Base-by-base conservation (phyloP, 768 basidiomycete species). In the Tylopilus sp. region DNA sequence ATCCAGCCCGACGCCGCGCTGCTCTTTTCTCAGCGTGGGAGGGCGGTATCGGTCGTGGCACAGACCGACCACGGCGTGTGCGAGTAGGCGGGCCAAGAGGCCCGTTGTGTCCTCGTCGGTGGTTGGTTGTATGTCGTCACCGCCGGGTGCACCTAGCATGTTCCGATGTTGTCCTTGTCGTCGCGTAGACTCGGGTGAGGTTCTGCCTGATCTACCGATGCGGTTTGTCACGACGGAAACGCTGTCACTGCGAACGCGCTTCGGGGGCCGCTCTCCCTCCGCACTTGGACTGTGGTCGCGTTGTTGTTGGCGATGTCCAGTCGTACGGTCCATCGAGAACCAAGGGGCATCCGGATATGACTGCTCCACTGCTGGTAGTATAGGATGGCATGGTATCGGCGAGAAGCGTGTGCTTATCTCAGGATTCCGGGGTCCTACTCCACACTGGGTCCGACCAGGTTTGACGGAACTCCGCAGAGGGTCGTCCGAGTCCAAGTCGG, bases 251-350 rank as follows among this genome's bases (percentile, higher is more conserved):
- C 64, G 62, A 42, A 48, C 23, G 43, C 67, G 68, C 64, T 68
- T 68, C 60, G 28, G 39, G 4, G 53, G 59, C 60, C 67, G 65
- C 49, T 57, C 69, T 59, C 55, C 40, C 41, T 57, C 67, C 68
- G 49, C 47, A 28, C 55, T 59, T 31, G 31, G 48, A 50, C 56
- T 58, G 17, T 55, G 57, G 25, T 54, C 52, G 26, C 54, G 63
- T 22, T 36, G 36, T 35, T 40, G 50, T n/a, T n/a, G 3, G 25
- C 35, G 23, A 45, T 46, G 47, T 48, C 52, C 52, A 45, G 28
- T 41, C 10, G 40, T 46, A 17, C 36, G 50, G 35, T 47, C 45
- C 40, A 40, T 50, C 48, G 52, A 53, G 40, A 44, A 49, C 35
- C 36, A 22, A 28, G 55, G 25, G 15, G 11, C n/a, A 45, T 56